Percentiles rank a stretch among this genome's conserved stretches.
Evolutionary conservation across 495 filamentous ascomycete genomes (phyloP).

Genomic region (Niebla homalea): DNA sequence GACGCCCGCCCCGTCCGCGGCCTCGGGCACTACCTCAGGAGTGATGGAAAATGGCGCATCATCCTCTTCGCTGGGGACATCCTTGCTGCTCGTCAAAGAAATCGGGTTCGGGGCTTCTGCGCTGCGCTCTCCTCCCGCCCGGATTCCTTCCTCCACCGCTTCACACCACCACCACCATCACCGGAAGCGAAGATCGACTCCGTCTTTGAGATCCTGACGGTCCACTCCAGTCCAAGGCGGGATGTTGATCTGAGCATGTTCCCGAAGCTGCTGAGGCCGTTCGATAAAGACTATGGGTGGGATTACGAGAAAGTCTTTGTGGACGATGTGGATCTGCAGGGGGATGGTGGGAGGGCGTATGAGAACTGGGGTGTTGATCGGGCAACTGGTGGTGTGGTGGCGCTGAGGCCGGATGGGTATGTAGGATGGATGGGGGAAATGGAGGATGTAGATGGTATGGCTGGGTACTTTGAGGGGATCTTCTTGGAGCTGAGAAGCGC

Average conservation of each 20-base stretch:
- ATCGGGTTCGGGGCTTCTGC: conserved; percentile 31
- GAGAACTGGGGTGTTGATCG: conserved; percentile 46
- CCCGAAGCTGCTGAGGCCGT: conserved; percentile 42
- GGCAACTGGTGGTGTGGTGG: conserved; percentile 45
- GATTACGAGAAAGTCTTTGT: conserved; percentile 55
- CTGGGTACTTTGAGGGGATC: conserved; percentile 24
- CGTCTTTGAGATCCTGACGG: conserved; percentile 45
- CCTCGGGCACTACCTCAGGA: conserved; percentile 30
- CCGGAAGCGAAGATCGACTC: conserved; percentile 15
- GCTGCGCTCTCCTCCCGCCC: not conserved
- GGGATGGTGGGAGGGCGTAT: conserved; percentile 50
- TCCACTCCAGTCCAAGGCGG: conserved; percentile 40
- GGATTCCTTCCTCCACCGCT: not conserved
- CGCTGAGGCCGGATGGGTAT: conserved; percentile 54
- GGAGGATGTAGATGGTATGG: conserved; percentile 39
- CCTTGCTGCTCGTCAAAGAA: conserved; percentile 25
- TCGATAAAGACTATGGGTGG: conserved; percentile 43
- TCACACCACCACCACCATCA: no score
- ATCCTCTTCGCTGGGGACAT: conserved; percentile 55
- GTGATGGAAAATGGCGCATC: conserved; percentile 51
- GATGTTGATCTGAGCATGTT: conserved; percentile 45
- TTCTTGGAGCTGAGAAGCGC: no score
- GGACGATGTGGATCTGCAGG: conserved; percentile 46
- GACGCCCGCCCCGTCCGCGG: conserved; percentile 36
- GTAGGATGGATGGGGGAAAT: conserved; percentile 45